Base-by-base conservation (phyloP, 2,329 filamentous ascomycete species). In the Lecanosticta acicola region DNA sequence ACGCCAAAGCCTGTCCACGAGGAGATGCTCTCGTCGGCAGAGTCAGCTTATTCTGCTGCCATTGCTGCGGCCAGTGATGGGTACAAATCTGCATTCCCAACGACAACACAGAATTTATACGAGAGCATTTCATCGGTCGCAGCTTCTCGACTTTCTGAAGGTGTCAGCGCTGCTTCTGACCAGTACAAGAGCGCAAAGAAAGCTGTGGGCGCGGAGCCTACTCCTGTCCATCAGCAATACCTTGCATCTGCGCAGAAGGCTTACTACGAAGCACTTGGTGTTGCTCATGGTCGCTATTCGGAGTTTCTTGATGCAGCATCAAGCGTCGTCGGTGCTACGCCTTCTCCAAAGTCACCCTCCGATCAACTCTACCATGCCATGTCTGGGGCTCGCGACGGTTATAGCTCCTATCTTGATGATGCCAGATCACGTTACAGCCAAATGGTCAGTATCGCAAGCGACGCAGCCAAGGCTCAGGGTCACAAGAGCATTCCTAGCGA, bases 271-370 rank as follows among this genome's bases (percentile, higher is more conserved):
- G 86, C 83, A 9, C 67, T 93, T 18, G 87, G 87, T 20, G 66
- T 87, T 36, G 87, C 88, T 1, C 84, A 94, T 59, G 86, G 82
- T 35, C 80, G 83, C 32, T 93, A 93, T 64, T 81, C 83, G 3
- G 83, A 83, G 40, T 91, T 93, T 59, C 54, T 93, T 2, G 74
- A 75, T 10, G 81, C 83, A 3, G 87, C 85, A 5, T 87, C 84
- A 8, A 80, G 77, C 29, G 85, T 82, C 16, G 71, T 87, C 33
- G 83, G 79, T 45, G 80, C 80, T 4, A 69, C 91, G 87, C 66
- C 81, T 78, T 20, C 83, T 79, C 44, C 50, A 4, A 53, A 58
- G 34, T 59, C 58, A 65, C 90, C 90, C 63, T 80, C 82, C 3
- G 83, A 82, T 41, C 88, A 90, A 59, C 57, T 93, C 5, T 74